Base-by-base conservation (phyloP, 2,329 filamentous ascomycete genomes). In the Pyricularia sp. region DNA sequence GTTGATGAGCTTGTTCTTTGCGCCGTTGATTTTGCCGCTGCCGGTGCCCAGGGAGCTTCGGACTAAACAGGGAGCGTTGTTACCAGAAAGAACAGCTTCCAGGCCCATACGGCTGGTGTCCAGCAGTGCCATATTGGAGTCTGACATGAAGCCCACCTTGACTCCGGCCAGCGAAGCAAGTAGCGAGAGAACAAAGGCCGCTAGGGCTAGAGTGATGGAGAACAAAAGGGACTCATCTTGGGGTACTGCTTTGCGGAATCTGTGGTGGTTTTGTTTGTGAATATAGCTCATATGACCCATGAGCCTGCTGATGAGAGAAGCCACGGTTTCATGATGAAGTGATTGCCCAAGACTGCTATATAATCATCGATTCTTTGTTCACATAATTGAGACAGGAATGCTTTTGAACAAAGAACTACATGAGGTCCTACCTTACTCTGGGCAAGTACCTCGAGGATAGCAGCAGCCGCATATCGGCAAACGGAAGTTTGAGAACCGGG, bases 101-200 rank as follows among this genome's bases (percentile, higher is more conserved):
- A 75, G 73, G 31, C 76, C 77, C 40, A 79, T 74, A 16, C 70
- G 69, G 22, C 77, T 77, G 65, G 76, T 76, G 71, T 79, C 78
- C 66, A 79, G 72, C 76, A 78, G 62, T 3, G 78, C 71, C 49
- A 78, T 71, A 40, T 77, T 74, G 66, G 74, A 77, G 12, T 75
- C 72, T 44, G 78, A 75, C 67, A 78, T 68, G 35, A 73, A 73
- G 26, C 72, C 70, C 6, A 73, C 71, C 8, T 73, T 74, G 22
- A 74, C 74, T 59, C 76, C 76, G 40, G 76, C 75, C 65, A 78
- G 73, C 19, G 78, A 71, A 13, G 72, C 70, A 26, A 78, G 65
- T 65, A 77, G 72, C 28, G 72, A 68, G 35, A 78, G 69, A 53
- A 76, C 70, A 66, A 77, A 76, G 64, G 71, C 73, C 26, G 70